Evolutionary conservation across 257 asterid genomes (phyloP).

Genomic region (Mitragyna speciosa): DNA sequence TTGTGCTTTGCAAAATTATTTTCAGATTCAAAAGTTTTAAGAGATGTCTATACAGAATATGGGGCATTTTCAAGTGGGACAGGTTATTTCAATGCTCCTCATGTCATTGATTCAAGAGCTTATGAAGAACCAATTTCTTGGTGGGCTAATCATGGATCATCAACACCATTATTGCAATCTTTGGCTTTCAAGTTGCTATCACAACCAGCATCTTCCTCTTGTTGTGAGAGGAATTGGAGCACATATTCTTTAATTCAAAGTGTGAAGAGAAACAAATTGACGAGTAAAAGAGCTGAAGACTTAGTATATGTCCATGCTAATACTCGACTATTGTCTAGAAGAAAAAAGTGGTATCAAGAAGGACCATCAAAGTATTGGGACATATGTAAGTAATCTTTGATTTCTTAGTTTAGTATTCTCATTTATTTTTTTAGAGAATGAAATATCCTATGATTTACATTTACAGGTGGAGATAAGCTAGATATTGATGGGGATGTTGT

Average conservation of each 20-base stretch:
- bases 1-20: not conserved
- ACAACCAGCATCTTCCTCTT: slow-evolving; percentile 4
- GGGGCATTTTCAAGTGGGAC: not conserved
- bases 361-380: slow-evolving; percentile 2
- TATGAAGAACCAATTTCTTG: slow-evolving; percentile 7
- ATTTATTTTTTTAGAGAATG: not conserved
- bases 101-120: not conserved
- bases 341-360: not conserved
- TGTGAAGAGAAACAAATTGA: slow-evolving; percentile 3
- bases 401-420: not conserved
- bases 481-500: not conserved
- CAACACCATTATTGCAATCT: not conserved
- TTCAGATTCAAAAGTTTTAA: not conserved
- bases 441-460: not conserved
- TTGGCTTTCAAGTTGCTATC: not conserved
- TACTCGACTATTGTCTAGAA: not conserved
- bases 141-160: slow-evolving; percentile 8
- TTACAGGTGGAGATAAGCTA: not conserved
- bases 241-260: not conserved
- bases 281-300: not conserved
- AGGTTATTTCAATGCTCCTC: not conserved
- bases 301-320: slow-evolving; percentile 1
- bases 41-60: not conserved
- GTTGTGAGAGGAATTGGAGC: slow-evolving; percentile 12
- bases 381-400: not conserved